Conservation (phyloP, 139 green algal genomes). For the Desmodesmus armatus region DNA sequence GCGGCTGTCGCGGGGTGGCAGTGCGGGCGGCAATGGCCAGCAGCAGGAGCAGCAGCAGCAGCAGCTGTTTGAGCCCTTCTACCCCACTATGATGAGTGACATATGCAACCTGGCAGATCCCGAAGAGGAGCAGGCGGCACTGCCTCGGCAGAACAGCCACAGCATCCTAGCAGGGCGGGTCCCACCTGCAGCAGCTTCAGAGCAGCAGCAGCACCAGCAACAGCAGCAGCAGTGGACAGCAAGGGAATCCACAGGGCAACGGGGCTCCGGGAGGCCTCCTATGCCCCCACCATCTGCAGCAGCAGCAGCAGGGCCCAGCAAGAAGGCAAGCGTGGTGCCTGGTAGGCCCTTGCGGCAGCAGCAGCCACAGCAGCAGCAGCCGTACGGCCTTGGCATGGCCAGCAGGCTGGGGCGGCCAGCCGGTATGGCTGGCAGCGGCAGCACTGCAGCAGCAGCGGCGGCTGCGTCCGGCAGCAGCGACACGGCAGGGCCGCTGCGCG, state of each 20-base stretch:
- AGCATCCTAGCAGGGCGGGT: background rate
- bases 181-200: background rate
- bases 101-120: constrained; percentile 42
- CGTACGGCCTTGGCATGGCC: too few relatives aligned
- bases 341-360: background rate
- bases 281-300: background rate
- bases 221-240: background rate
- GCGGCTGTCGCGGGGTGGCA: background rate
- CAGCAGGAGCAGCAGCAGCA: background rate
- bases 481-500: background rate
- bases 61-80: constrained; percentile 28
- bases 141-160: background rate
- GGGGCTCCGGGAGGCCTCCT: too few relatives aligned
- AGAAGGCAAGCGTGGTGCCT: too few relatives aligned
- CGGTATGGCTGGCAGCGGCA: background rate
- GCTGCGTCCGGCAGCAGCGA: background rate
- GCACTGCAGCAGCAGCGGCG: background rate
- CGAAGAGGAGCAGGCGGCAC: background rate
- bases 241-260: background rate
- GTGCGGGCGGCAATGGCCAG: background rate
- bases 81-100: constrained; percentile 39
- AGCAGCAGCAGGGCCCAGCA: background rate
- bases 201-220: constrained; percentile 4
- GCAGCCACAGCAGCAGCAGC: too few relatives aligned
- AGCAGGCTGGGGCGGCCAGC: too few relatives aligned